Evolutionary conservation across 2,329 filamentous ascomycete species (phyloP).

Genomic region (Raffaelea ambrosiae): DNA sequence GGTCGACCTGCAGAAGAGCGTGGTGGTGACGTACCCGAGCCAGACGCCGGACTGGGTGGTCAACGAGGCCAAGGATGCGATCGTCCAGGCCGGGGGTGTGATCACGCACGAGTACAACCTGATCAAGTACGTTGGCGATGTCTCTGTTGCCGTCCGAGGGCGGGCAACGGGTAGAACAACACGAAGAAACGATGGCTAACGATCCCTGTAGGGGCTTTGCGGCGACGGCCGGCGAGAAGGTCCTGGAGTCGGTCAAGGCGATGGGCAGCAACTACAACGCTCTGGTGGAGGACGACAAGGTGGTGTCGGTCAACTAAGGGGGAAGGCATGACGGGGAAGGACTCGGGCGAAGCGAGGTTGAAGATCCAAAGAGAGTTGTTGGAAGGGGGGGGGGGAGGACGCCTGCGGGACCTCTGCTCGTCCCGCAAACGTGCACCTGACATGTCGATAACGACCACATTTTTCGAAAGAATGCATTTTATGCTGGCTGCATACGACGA

Average conservation of each 20-base stretch:
- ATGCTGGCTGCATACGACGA: too few species aligned
- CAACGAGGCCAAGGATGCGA: slow-evolving; percentile 60
- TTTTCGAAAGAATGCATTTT: too few species aligned
- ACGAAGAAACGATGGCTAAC: slow-evolving; percentile 21
- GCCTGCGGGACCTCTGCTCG: too few species aligned
- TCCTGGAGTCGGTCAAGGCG: slow-evolving; percentile 58
- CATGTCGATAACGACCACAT: too few species aligned
- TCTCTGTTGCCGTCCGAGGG: slow-evolving; percentile 2
- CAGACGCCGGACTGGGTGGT: slow-evolving; percentile 60
- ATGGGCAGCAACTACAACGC: slow-evolving; percentile 52
- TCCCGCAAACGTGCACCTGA: too few species aligned
- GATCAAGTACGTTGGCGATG: slow-evolving; percentile 55
- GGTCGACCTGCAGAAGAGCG: slow-evolving; percentile 59
- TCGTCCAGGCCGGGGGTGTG: slow-evolving; percentile 60
- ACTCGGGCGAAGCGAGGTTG: not conserved
- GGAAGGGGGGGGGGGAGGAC: not conserved
- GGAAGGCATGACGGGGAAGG: not conserved
- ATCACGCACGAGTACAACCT: slow-evolving; percentile 71
- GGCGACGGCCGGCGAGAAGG: slow-evolving; percentile 60
- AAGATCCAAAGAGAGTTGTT: not conserved
- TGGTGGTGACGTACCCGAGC: slow-evolving; percentile 71
- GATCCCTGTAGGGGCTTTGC: slow-evolving; percentile 59
- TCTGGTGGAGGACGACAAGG: slow-evolving; percentile 68
- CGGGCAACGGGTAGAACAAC: not conserved
- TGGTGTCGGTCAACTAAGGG: slow-evolving; percentile 36